Conservation (phyloP, 805 yeast species). For the Metschnikowia arizonensis region DNA sequence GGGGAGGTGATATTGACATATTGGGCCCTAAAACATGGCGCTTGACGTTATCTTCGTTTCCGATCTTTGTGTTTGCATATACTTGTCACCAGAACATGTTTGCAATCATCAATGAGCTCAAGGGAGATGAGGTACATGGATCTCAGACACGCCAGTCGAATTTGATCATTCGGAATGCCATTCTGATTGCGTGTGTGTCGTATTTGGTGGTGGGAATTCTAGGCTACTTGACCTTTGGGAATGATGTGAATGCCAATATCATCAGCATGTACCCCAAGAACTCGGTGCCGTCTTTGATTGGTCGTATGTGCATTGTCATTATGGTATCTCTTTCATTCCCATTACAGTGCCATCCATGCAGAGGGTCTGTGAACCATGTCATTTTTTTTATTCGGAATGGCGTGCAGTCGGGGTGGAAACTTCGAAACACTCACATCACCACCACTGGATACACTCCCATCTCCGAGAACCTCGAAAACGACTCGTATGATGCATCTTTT, state of each 20-base stretch:
- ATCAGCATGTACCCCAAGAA: conserved; percentile 60
- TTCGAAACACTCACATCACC: conserved; percentile 17
- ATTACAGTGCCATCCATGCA: conserved; percentile 74
- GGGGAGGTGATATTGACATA: conserved; percentile 18
- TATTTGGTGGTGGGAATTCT: conserved; percentile 61
- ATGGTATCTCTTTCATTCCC: conserved; percentile 80
- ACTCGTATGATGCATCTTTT: conserved; percentile 31
- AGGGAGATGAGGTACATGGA: conserved; percentile 32
- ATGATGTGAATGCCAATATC: conserved; percentile 67
- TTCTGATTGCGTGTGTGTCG: conserved; percentile 50
- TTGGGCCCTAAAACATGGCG: conserved; percentile 40
- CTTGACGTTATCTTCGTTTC: conserved; percentile 56
- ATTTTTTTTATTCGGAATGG: conserved; percentile 44
- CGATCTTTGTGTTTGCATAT: conserved; percentile 73
- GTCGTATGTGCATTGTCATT: conserved; percentile 58
- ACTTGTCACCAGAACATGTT: conserved; percentile 81
- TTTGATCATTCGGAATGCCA: conserved; percentile 50
- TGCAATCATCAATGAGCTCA: conserved; percentile 67
- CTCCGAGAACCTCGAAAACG: conserved; percentile 16
- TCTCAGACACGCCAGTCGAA: conserved; percentile 45
- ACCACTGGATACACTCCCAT: conserved; percentile 26
- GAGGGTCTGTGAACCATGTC: conserved; percentile 69
- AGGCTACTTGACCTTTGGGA: conserved; percentile 84
- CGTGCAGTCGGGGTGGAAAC: conserved; percentile 22
- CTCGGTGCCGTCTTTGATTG: conserved; percentile 46